Evolutionary conservation across 805 yeast genomes (phyloP).

Genomic region (Priceomyces haplophilus): DNA sequence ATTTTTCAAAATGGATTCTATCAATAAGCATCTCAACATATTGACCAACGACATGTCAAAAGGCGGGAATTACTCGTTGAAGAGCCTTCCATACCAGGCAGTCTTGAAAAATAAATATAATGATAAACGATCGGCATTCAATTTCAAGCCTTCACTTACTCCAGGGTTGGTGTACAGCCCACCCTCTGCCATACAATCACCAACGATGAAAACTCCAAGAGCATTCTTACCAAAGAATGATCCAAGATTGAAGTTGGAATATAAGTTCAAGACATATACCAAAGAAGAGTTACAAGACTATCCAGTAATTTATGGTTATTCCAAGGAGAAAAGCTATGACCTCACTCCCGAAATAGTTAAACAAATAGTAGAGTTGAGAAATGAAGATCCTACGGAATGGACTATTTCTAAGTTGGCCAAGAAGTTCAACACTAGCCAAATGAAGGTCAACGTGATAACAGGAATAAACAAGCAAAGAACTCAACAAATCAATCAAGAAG

Average conservation of each 20-base stretch:
- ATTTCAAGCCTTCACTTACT: slow-evolving; percentile 54
- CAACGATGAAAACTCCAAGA: slow-evolving; percentile 60
- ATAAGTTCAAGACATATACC: slow-evolving; percentile 26
- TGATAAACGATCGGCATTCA: slow-evolving; percentile 60
- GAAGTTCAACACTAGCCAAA: slow-evolving; percentile 50
- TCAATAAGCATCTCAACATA: slow-evolving; percentile 7
- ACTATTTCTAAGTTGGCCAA: slow-evolving; percentile 61
- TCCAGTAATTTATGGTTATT: slow-evolving; percentile 40
- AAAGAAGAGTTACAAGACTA: slow-evolving; percentile 33
- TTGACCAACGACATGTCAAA: slow-evolving; percentile 2
- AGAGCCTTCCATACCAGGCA: slow-evolving; percentile 31
- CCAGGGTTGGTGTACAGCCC: slow-evolving; percentile 64
- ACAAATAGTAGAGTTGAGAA: slow-evolving; percentile 57
- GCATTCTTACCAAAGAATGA: slow-evolving; percentile 65
- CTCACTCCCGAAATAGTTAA: slow-evolving; percentile 55
- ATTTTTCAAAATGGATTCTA: not conserved
- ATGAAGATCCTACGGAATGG: slow-evolving; percentile 57
- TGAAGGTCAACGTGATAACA: slow-evolving; percentile 40
- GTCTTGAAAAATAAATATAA: slow-evolving; percentile 57
- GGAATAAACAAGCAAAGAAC: slow-evolving; percentile 38
- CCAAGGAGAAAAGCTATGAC: slow-evolving; percentile 46
- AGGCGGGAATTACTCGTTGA: slow-evolving; percentile 11
- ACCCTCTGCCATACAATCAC: slow-evolving; percentile 43
- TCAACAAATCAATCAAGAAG: slow-evolving; percentile 45
- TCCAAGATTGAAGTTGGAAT: slow-evolving; percentile 45